Percentiles rank a stretch among this genome's conserved stretches.
Conservation (phyloP, 2,329 filamentous ascomycete species). For the Tothia fuscella region DNA sequence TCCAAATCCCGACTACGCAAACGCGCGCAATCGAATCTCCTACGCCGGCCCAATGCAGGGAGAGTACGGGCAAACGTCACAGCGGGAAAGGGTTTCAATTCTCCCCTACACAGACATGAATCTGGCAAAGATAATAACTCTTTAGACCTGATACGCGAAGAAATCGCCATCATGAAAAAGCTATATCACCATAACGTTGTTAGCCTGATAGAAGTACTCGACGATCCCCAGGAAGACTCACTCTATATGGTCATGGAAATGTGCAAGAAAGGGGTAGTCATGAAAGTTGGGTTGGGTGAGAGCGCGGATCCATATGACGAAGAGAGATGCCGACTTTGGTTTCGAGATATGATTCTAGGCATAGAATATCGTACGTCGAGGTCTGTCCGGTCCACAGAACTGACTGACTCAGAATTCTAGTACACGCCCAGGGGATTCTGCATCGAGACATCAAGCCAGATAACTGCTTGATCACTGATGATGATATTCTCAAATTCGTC, state of each 20-base stretch:
- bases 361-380: conserved; percentile 71
- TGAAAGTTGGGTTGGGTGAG: conserved; percentile 87
- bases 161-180: conserved; percentile 99
- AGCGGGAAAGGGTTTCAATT: conserved; percentile 45
- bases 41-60: conserved; percentile 49
- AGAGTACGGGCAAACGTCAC: conserved; percentile 41
- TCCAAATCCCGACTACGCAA: conserved; percentile 85
- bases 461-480: conserved; percentile 79
- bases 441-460: conserved; percentile 98
- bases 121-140: conserved; percentile 45
- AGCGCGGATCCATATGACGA: conserved; percentile 68
- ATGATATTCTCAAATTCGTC: conserved; percentile 91
- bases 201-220: conserved; percentile 81
- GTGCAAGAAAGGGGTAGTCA: conserved; percentile 95
- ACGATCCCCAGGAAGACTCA: conserved; percentile 90
- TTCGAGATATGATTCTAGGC: conserved; percentile 84
- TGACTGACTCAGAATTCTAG: conserved; percentile 29
- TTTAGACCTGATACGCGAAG: conserved; percentile 80
- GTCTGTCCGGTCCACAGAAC: neutral
- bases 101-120: conserved; percentile 49
- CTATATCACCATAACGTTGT: conserved; percentile 92
- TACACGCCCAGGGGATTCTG: conserved; percentile 88
- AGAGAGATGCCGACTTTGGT: conserved; percentile 80
- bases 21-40: conserved; percentile 77
- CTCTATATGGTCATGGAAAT: conserved; percentile 98